Conservation (phyloP, 2,329 filamentous ascomycete species). For the Penicillium janthinellum region DNA sequence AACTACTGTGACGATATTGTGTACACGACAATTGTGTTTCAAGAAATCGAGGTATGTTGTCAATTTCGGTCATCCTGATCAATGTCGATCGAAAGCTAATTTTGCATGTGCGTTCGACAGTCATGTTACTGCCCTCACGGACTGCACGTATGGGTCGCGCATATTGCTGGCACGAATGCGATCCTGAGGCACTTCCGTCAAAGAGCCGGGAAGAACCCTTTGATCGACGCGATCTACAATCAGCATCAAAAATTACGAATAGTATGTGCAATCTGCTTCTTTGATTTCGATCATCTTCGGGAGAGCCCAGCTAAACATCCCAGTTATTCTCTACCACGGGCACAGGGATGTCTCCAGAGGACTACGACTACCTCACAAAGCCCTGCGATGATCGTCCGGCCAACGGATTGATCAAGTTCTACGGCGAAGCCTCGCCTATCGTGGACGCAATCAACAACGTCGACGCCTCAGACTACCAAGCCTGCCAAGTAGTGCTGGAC, state of each 20-base stretch:
- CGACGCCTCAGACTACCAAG: neutral
- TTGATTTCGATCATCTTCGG: too few species aligned
- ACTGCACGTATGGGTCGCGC: conserved; percentile 8
- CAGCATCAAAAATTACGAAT: conserved; percentile 9
- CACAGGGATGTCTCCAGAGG: conserved; percentile 2
- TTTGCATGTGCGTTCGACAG: neutral
- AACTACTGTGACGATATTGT: conserved; percentile 8
- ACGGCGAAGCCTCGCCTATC: conserved; percentile 2
- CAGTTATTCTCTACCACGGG: conserved; percentile 8
- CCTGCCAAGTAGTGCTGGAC: conserved; percentile 1
- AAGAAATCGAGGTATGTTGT: conserved; percentile 8
- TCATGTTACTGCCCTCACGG: conserved; percentile 8
- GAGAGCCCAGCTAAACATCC: neutral
- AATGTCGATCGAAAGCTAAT: neutral
- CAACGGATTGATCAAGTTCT: conserved; percentile 5
- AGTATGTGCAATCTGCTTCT: neutral
- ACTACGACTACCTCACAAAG: conserved; percentile 7
- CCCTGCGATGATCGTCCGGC: neutral
- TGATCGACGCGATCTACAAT: conserved; percentile 8
- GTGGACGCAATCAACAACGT: conserved; percentile 1
- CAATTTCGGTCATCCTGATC: neutral
- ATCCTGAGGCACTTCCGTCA: conserved; percentile 6
- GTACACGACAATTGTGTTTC: conserved; percentile 8
- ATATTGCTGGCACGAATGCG: conserved; percentile 11
- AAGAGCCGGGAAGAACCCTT: neutral